Percentiles rank a stretch among this genome's conserved stretches.
Conservation (phyloP, 1,139 yeast species). For the Nadsonia commutata region DNA sequence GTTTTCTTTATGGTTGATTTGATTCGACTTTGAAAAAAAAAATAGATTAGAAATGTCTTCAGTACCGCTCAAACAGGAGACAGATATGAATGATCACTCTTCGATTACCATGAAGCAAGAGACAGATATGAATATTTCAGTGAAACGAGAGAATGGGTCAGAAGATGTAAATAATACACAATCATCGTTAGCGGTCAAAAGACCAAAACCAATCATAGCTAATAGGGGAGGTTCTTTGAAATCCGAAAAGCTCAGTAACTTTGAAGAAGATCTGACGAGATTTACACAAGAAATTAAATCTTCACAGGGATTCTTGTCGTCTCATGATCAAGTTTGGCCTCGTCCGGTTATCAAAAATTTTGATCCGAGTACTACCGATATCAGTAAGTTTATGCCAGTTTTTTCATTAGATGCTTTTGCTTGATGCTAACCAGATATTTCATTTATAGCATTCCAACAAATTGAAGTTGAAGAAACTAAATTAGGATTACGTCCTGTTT, state of each 20-base stretch:
- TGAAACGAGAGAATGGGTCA: neutral
- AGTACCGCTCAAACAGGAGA: too few relatives aligned
- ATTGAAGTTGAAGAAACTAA: conserved; percentile 84
- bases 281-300: conserved; percentile 26
- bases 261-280: conserved; percentile 34
- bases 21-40: too few relatives aligned
- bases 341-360: conserved; percentile 42
- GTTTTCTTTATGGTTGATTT: too few relatives aligned
- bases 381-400: conserved; percentile 18
- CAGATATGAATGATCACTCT: too few relatives aligned
- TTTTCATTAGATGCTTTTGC: conserved; percentile 1
- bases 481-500: conserved; percentile 33
- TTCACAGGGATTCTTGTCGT: conserved; percentile 9
- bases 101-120: too few relatives aligned
- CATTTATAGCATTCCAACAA: conserved; percentile 52
- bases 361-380: conserved; percentile 34
- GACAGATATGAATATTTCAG: too few relatives aligned
- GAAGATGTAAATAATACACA: neutral
- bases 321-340: conserved; percentile 40
- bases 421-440: conserved; percentile 3
- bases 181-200: neutral
- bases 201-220: neutral
- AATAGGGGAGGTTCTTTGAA: conserved; percentile 4
- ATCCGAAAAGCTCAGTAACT: conserved; percentile 18
- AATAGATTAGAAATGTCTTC: too few relatives aligned